Percentiles rank a stretch among this genome's conserved stretches.
These are phyloP conservation scores for Claviceps citrina DNA, from an alignment of 2,329 filamentous ascomycete species.

Conservation along the genomic window DNA sequence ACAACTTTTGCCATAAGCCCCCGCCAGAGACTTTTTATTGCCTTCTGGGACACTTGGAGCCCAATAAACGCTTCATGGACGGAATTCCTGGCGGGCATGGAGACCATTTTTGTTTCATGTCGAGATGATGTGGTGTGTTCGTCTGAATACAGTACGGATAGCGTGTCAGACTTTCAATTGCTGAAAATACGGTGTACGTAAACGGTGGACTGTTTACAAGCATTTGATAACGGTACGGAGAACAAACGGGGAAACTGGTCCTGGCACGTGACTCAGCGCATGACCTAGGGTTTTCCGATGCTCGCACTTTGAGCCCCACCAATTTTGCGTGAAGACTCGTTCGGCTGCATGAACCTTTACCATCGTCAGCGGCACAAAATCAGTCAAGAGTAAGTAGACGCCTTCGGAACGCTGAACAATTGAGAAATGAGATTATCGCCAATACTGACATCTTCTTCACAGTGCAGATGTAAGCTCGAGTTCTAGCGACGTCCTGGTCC, in stretches of 20 bases:
- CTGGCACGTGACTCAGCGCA: constrained; percentile 16
- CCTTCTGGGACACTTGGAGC: not conserved
- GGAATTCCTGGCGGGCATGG: not conserved
- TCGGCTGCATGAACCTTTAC: constrained; percentile 19
- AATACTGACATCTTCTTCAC: constrained; percentile 31
- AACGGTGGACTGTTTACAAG: too few species aligned
- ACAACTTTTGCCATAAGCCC: too few species aligned
- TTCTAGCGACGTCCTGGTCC: constrained; percentile 7
- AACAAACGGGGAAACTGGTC: too few species aligned
- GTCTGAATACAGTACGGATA: too few species aligned
- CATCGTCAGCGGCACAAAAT: constrained; percentile 33
- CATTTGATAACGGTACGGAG: too few species aligned
- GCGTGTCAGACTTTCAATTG: too few species aligned
- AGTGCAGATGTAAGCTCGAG: constrained; percentile 77
- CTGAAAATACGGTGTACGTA: too few species aligned
- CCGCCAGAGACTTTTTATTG: not conserved
- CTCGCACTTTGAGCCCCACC: constrained; percentile 24
- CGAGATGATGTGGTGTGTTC: too few species aligned
- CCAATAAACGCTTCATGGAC: not conserved
- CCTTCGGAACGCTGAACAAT: not conserved
- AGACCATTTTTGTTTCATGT: too few species aligned
- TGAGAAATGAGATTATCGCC: not conserved
- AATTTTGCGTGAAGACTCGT: constrained; percentile 26
- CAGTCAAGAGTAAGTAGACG: constrained; percentile 42
- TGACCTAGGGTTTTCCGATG: constrained; percentile 23